Base-by-base conservation (phyloP, 306 rosid genomes). In the Prinsepia uniflora region DNA sequence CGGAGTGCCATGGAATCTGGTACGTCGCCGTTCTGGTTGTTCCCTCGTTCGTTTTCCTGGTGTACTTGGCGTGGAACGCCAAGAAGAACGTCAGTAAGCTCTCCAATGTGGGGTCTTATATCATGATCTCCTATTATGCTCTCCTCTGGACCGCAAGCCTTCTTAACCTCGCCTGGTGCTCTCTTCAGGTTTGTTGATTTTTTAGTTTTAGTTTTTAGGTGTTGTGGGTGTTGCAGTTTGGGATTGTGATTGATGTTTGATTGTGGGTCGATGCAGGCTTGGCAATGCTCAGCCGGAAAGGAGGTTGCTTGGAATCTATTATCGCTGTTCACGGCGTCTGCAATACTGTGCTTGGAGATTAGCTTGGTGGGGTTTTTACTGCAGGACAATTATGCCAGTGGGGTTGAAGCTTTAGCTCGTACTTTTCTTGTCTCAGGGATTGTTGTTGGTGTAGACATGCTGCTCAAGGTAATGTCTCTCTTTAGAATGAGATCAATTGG, bases 241-340 rank as follows among this genome's bases (percentile, higher is more conserved):
- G 12, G 59, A 19, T 10, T 54, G 59, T 22, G 34, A 19, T 54
- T 54, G 59, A 6, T 8, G 34, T 53, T 53, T 10, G 24, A n/a
- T n/a, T 53, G n/a, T 53, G 36, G 36, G 36, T 54, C 59, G 59
- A 19, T 54, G 59, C 67, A 88, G 97, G 65, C 73, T 61, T 86
- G 96, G 97, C 85, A 86, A 58, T 86, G 97, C 80, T 74, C 92
- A 59, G 84, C 81, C 8, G 88, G 88, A 58, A 88, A 91, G 84
- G 81, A 69, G 77, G 72, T 77, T 42, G 80, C 75, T 15, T 88
- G 97, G 97, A 84, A 88, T 81, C 15, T 88, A 15, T 72, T 90
- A 61, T 81, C 90, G 0, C 71, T 88, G 75, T 86, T 83, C 72
- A 88, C 96, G 6, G 75, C 80, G 15, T 82, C 85, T 5, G 90